phyloP scores from a whole-genome alignment of 495 filamentous ascomycete genomes.

The Aspergillus nanangensis region DNA sequence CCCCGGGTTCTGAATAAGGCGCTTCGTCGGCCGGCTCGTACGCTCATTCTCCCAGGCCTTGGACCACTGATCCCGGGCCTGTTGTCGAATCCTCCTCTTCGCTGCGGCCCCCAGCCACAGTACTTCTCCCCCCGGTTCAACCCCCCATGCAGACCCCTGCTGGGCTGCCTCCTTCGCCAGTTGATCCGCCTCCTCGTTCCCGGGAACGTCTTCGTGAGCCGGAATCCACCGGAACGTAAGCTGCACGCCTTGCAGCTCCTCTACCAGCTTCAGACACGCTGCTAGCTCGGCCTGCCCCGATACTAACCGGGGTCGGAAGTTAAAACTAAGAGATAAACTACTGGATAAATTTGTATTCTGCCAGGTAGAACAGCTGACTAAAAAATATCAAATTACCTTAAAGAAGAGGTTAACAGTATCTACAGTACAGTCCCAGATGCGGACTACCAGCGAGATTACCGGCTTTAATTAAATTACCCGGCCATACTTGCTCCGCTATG shows the following conservation, averaged over 20 bases:
- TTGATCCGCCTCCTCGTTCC: too few relatives aligned
- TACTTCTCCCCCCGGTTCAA: too few relatives aligned
- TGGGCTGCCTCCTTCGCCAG: too few relatives aligned
- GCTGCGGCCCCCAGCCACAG: conserved; percentile 5
- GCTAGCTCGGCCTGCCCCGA: background rate
- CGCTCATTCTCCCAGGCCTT: conserved; percentile 1
- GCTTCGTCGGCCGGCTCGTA: background rate
- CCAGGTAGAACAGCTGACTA: conserved; percentile 12
- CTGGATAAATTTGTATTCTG: conserved; percentile 13
- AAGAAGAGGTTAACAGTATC: conserved; percentile 11
- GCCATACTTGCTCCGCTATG: conserved; percentile 20
- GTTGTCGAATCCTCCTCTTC: background rate
- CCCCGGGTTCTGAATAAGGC: background rate
- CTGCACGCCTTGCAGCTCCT: background rate
- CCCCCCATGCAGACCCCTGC: too few relatives aligned
- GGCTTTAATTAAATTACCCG: conserved; percentile 18
- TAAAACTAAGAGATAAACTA: conserved; percentile 15
- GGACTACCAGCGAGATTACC: conserved; percentile 17
- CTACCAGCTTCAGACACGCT: conserved; percentile 3
- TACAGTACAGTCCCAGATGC: conserved; percentile 19
- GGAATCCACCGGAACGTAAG: too few relatives aligned
- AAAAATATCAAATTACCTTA: conserved; percentile 11
- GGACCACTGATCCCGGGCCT: background rate
- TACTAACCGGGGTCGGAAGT: conserved; percentile 18
- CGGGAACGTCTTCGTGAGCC: too few relatives aligned